Evolutionary conservation across 2,329 filamentous ascomycete species (phyloP).

Genomic region (Colletotrichum truncatum): DNA sequence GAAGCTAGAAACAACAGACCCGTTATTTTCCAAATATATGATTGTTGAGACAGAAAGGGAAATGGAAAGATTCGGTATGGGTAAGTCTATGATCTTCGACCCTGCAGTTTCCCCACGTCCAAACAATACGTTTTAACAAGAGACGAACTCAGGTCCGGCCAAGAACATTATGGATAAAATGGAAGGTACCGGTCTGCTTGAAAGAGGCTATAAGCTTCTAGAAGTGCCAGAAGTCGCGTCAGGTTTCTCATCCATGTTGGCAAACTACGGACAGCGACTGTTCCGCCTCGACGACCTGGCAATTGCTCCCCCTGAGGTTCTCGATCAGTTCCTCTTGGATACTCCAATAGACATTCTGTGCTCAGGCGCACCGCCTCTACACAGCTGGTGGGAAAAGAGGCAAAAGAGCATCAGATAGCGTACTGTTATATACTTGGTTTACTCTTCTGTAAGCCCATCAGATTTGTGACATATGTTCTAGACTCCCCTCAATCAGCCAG

Average conservation of each 20-base stretch:
- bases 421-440: too few species aligned
- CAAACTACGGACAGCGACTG: not conserved
- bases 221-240: not conserved
- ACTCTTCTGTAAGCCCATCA: too few species aligned
- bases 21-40: conserved; percentile 1
- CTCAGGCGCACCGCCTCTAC: conserved; percentile 2
- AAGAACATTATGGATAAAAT: not conserved
- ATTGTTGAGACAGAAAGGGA: conserved; percentile 5
- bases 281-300: not conserved
- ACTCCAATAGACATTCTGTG: conserved; percentile 20
- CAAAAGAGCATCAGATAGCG: not conserved
- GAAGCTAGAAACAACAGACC: conserved; percentile 14
- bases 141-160: not conserved
- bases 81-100: not conserved
- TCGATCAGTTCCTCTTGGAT: conserved; percentile 11
- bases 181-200: not conserved
- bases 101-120: too few species aligned
- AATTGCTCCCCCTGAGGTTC: not conserved
- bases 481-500: too few species aligned
- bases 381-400: conserved; percentile 10
- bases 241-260: conserved; percentile 4
- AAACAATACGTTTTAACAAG: not conserved
- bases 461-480: too few species aligned
- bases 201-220: not conserved
- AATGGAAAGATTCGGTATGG: conserved; percentile 10